These are phyloP conservation scores for Dioscorea zingiberensis DNA, from an alignment of 106 monocot species.

Conservation along the genomic window DNA sequence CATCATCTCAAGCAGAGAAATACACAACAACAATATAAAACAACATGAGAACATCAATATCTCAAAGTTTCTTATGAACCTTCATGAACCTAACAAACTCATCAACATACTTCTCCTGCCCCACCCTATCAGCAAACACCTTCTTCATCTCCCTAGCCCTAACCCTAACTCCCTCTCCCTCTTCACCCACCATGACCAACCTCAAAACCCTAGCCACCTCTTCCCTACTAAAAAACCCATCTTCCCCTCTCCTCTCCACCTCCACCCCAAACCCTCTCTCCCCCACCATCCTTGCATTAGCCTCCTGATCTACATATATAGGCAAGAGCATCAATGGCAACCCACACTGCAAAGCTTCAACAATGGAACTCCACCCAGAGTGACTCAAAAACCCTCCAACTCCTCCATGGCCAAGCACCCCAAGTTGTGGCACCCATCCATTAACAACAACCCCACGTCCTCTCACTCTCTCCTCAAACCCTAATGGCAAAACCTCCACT, in stretches of 20 bases:
- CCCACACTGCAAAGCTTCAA: slow-evolving; percentile 10
- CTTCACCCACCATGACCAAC: slow-evolving; percentile 11
- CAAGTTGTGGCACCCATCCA: slow-evolving; percentile 24
- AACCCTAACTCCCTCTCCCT: not conserved
- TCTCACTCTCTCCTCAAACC: slow-evolving; percentile 23
- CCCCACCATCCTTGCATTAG: slow-evolving; percentile 7
- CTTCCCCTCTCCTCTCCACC: slow-evolving; percentile 9
- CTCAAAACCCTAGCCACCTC: slow-evolving; percentile 8
- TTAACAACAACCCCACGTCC: slow-evolving; percentile 11
- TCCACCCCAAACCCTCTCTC: slow-evolving; percentile 13
- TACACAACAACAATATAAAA: too few relatives aligned
- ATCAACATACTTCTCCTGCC: not conserved
- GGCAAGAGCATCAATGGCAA: slow-evolving; percentile 10
- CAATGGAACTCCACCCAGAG: slow-evolving; percentile 24
- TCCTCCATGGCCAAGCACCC: slow-evolving; percentile 21
- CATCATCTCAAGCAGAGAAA: too few relatives aligned
- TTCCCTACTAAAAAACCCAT: slow-evolving; percentile 11
- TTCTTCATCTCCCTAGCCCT: not conserved
- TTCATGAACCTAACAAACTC: slow-evolving; percentile 3
- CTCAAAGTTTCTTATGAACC: not conserved
- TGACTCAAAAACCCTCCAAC: slow-evolving; percentile 34
- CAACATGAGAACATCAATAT: too few relatives aligned
- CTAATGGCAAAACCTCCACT: slow-evolving; percentile 8
- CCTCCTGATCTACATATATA: slow-evolving; percentile 15
- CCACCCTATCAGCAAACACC: not conserved